Base-by-base conservation (phyloP, 2,329 filamentous ascomycete genomes). In the Hymenoscyphus albidus region DNA sequence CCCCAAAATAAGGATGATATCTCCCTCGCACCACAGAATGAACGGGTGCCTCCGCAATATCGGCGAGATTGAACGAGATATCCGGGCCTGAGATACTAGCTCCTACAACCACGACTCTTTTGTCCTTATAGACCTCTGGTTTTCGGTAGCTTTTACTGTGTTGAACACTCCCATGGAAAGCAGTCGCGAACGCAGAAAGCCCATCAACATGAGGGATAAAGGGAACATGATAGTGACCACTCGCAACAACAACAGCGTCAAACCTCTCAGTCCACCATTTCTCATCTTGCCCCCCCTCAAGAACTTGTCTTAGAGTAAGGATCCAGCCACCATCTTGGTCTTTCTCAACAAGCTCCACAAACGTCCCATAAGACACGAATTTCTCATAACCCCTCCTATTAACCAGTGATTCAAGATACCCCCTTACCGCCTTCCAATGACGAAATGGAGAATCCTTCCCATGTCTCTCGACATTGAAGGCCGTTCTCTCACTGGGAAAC, bases 81-180 rank as follows among this genome's bases (percentile, higher is more conserved):
- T 90, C 88, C 35, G 85, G 82, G 0, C 83, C 86, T 0, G 86
- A 89, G 2, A 89, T 86, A 0, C 84, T 88, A 0, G 84, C 86
- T 2, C 87, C 87, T 1, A 90, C 84, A 0, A 87, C 80, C 0
- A 89, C 77, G 0, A 89, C 71, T 65, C 70, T 64, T 64, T 88
- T 86, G 32, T 79, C 80, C 1, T 73, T 72, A 71, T 87, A 93
- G 1, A 78, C 73, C 14, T 86, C 81, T 0, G 90, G 84, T 0
- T 78, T 81, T 6, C 91, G 84, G 72, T 91, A 95, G 67, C 85
- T 85, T 74, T 93, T 95, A 1, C 90, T 91, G 72, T 92, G 89
- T 3, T 81, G 81, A 16, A 91, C 82, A 1, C 77, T 73, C 0
- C 78, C 80, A 0, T 84, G 83, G 72, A n/a, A 75, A 62, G 69